Evolutionary conservation across 805 yeast species (phyloP), one percentile per base, ranked within the genome.

Genomic region (Zygoascus flipseniorum): DNA sequence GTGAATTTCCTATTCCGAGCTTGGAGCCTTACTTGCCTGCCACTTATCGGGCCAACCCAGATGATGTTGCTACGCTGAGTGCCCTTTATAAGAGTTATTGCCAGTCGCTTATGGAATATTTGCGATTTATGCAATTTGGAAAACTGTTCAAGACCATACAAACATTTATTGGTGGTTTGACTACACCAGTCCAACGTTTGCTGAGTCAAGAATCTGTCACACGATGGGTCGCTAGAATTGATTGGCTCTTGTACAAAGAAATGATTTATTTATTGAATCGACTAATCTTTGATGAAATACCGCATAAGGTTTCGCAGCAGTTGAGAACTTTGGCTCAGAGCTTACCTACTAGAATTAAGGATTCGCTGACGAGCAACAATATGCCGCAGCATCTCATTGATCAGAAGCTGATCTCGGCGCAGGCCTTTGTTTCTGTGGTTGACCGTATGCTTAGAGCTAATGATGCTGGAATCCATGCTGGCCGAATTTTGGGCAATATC

Each of bases 141-240:
- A 79, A 79, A 60, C 68, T 89, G 35, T 76, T 82, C 51, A 69
- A 76, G n/a, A 68, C 77, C 28, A 66, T 86, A 48, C 63, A 73
- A 8, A 70, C 79, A 8, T 86, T 81, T 65, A 77, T 71, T 53
- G 68, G 74, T 73, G 73, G 80, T 0, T 72, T 87, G 52, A 80
- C 89, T 0, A 72, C 80, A 0, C 85, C 86, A 2, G 85, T 82
- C 43, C 78, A 76, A 62, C 78, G 78, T 59, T 68, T 87, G 20
- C 78, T 82, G 62, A 73, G 73, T 6, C 70, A 77, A 10, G 77
- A 77, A 13, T 67, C 69, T 6, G 61, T 81, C 13, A 61, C 73
- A 5, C 75, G 75, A 14, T 88, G 96, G 95, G 75, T 85, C n/a
- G 60, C 74, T 32, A 70, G 76, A 47, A 85, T 89, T 63, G 96